phyloP scores from a whole-genome alignment of 805 yeast species.

The Ogataea siamensis region DNA sequence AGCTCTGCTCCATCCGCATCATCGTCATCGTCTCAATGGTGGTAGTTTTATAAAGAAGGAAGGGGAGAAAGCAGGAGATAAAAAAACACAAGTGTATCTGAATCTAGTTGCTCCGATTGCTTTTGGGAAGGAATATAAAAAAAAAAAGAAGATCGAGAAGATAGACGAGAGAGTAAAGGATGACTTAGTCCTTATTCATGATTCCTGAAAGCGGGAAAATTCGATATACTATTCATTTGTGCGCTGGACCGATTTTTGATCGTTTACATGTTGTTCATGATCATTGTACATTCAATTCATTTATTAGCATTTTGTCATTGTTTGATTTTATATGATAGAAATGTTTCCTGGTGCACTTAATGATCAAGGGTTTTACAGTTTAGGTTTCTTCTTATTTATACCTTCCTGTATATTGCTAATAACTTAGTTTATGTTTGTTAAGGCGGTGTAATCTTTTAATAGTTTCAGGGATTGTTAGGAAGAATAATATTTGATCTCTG shows the following conservation, averaged over 20 bases:
- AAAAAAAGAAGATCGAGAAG: conserved; percentile 14
- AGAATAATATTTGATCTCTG: not conserved
- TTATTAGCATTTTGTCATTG: conserved; percentile 19
- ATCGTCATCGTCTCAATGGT: conserved; percentile 33
- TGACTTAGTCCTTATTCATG: not conserved
- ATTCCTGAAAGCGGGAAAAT: conserved; percentile 1
- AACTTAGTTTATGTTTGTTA: conserved; percentile 6
- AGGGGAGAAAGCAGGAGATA: conserved; percentile 8
- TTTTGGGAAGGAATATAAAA: conserved; percentile 19
- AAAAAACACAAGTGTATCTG: conserved; percentile 6
- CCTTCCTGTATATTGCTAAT: conserved; percentile 24
- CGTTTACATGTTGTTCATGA: not conserved
- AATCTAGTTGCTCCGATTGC: conserved; percentile 14
- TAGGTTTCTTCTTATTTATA: conserved; percentile 15
- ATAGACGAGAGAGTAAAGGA: conserved; percentile 3
- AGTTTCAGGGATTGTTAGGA: too few species aligned
- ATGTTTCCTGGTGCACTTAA: conserved; percentile 22
- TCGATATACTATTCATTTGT: conserved; percentile 15
- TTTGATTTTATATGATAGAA: conserved; percentile 20
- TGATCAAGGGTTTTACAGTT: conserved; percentile 20
- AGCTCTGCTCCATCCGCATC: conserved; percentile 30
- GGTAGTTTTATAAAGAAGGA: conserved; percentile 25
- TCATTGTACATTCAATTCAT: conserved; percentile 15
- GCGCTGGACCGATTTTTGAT: conserved; percentile 14
- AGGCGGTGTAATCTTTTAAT: conserved; percentile 4